phyloP scores from a whole-genome alignment of 2,329 filamentous ascomycete genomes.

The Whalleya microplaca region DNA sequence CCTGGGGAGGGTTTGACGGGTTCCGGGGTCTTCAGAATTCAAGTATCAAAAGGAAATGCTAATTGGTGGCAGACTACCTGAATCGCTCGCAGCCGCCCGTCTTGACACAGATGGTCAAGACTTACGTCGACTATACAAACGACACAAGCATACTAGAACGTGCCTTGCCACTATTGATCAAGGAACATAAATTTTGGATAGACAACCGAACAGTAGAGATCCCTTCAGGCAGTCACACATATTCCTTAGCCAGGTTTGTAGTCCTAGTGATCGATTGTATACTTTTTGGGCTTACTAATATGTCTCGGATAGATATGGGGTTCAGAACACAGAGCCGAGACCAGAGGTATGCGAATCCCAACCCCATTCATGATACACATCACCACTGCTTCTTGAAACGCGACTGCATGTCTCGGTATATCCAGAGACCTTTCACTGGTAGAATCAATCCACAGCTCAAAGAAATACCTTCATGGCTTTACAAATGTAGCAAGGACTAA shows the following conservation, averaged over 20 bases:
- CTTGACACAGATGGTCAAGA: slow-evolving; percentile 67
- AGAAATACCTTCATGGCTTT: not conserved
- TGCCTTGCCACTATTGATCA: slow-evolving; percentile 64
- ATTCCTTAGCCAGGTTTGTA: slow-evolving; percentile 59
- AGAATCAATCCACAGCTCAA: not conserved
- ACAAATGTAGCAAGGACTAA: slow-evolving; percentile 1
- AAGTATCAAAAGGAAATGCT: not conserved
- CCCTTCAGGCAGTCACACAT: slow-evolving; percentile 48
- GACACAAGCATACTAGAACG: slow-evolving; percentile 63
- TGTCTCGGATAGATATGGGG: slow-evolving; percentile 51
- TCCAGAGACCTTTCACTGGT: not conserved
- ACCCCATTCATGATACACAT: not conserved
- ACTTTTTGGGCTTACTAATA: not conserved
- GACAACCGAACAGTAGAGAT: slow-evolving; percentile 63
- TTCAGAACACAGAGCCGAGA: slow-evolving; percentile 66
- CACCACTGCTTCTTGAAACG: not conserved
- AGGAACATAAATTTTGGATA: slow-evolving; percentile 67
- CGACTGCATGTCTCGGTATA: not conserved
- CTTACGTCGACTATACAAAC: slow-evolving; percentile 67
- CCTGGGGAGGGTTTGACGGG: no score
- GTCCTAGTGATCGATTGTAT: not conserved
- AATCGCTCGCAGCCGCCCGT: slow-evolving; percentile 71
- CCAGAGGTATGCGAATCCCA: slow-evolving; percentile 49
- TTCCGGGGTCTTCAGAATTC: no score
- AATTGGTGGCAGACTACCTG: slow-evolving; percentile 53